Conservation (phyloP, 2,329 filamentous ascomycete genomes). For the Botrytis galanthina region DNA sequence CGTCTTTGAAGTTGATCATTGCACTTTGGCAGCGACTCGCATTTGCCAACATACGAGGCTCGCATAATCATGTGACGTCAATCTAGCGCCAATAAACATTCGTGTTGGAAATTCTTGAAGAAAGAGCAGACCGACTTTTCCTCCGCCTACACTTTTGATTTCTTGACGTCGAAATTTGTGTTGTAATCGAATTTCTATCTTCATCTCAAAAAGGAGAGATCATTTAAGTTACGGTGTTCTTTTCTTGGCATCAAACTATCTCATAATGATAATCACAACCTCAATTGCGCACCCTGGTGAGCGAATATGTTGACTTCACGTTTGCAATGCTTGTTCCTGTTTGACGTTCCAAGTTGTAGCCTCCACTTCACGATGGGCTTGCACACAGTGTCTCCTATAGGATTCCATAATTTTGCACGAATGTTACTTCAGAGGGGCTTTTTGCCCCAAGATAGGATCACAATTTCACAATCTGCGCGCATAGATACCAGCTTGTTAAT, state of each 20-base stretch:
- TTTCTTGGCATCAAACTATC: not conserved
- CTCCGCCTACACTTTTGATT: not conserved
- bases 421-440: not conserved
- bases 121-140: not conserved
- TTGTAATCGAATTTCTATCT: not conserved
- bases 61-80: not conserved
- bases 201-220: not conserved
- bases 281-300: not conserved
- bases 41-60: not conserved
- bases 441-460: not conserved
- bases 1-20: not conserved
- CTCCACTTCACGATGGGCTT: not conserved
- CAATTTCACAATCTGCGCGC: not conserved
- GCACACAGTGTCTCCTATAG: not conserved
- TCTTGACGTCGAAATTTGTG: not conserved
- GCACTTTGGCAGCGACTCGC: not conserved
- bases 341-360: not conserved
- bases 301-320: not conserved
- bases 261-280: not conserved
- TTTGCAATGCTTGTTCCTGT: not conserved
- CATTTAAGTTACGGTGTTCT: not conserved
- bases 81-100: not conserved
- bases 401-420: not conserved
- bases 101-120: not conserved
- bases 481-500: not conserved